Base-by-base conservation (phyloP, 2,329 filamentous ascomycete species). In the Pseudocercospora fijiensis region DNA sequence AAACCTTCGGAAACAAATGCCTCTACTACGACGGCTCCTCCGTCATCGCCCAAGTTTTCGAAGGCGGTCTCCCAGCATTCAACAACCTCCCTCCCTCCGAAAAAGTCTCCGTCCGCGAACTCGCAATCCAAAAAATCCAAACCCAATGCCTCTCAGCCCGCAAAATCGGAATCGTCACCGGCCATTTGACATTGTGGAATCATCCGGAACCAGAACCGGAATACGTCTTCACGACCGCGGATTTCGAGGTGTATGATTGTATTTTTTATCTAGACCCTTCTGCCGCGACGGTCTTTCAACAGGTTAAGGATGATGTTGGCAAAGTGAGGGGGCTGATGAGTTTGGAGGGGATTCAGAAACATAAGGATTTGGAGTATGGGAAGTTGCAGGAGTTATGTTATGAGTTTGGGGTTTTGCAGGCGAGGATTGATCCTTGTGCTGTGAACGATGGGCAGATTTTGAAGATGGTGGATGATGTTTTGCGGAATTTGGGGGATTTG, bases 101-200 rank as follows among this genome's bases (percentile, higher is more conserved):
- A 11, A 80, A 84, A 70, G 20, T n/a, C 0, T 1, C 67, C 0
- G 79, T 68, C 63, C 83, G 85, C 2, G 47, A 76, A 37, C 58
- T 62, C 37, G 83, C 84, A 3, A 85, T 88, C 57, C 57, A 76
- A 0, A 67, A 13, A 0, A 83, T 88, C 55, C 41, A 64, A 22
- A 52, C 77, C 0, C 65, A 79, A 7, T 83, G 80, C 60, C 51
- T 60, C 1, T 11, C 68, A 0, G 77, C 55, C 9, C 70, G 75
- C 0, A 76, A 73, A 62, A 65, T 73, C 4, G 85, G 73, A 1
- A 68, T 89, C 2, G 82, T 88, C 2, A 74, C 82, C 4, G 85
- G 84, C 0, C 84, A 88, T 70, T 82, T 78, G 70, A 83, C 82
- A 76, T 83, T 88, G 66, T 86, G 83, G 83, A 71, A 71, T 1